These are phyloP conservation scores for Hypoxylon sp. DNA, from an alignment of 2,329 filamentous ascomycete species.

Conservation along the genomic window DNA sequence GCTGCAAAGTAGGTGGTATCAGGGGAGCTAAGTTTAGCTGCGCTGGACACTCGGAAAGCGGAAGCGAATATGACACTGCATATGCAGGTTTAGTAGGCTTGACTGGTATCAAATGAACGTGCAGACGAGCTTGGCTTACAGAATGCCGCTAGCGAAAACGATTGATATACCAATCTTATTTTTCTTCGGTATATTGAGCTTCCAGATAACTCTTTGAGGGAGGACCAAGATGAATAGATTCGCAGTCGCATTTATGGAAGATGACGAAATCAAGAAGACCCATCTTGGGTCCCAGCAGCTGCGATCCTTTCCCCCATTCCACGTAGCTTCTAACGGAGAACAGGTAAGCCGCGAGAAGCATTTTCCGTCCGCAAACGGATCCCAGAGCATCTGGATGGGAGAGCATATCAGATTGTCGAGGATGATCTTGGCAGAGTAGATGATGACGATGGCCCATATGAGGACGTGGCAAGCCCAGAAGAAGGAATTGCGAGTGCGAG, in stretches of 20 bases:
- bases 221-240: conserved; percentile 43
- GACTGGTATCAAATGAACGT: neutral
- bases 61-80: neutral
- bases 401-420: conserved; percentile 34
- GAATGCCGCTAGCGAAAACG: conserved; percentile 42
- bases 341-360: conserved; percentile 28
- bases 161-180: conserved; percentile 43
- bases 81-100: neutral
- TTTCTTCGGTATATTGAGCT: conserved; percentile 41
- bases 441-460: conserved; percentile 30
- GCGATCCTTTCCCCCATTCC: neutral
- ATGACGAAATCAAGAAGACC: neutral
- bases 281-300: neutral
- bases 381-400: conserved; percentile 37
- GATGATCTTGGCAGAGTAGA: conserved; percentile 27
- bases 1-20: neutral
- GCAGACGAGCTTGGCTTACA: conserved; percentile 19
- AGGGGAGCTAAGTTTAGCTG: neutral
- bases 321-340: neutral
- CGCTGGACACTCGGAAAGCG: neutral
- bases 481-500: conserved; percentile 38
- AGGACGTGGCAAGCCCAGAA: conserved; percentile 35
- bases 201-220: conserved; percentile 44
- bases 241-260: conserved; percentile 34
- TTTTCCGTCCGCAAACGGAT: conserved; percentile 26